Evolutionary conservation across 306 rosid genomes (phyloP), one percentile per base, ranked within the genome.

Genomic region (Cyclanthera cordifolia): DNA sequence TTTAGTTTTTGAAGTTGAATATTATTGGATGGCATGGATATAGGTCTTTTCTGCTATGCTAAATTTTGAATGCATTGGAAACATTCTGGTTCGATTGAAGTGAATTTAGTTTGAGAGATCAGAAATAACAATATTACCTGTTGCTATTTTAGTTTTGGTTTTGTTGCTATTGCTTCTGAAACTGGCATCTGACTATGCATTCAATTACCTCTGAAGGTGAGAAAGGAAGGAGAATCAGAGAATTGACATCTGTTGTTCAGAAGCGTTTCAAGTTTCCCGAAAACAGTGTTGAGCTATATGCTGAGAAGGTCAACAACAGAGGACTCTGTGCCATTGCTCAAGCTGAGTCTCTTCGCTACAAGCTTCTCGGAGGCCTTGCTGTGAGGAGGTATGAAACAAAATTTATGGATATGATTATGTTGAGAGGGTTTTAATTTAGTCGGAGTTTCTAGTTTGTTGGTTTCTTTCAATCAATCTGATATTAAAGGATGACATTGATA

Each of bases 181-280:
- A 41, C 3, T 6, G 25, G 34, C 45, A 5, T 43, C 37, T 64
- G 51, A 64, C 12, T 23, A 2, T 5, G 17, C n/a, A 39, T 67
- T 49, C 6, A 25, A 25, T 67, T 12, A 34, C 34, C 58, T 56
- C 15, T 17, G 25, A 58, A 90, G 96, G 95, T 28, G 95, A 87
- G 81, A 90, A 90, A 83, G 96, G 90, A 50, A 84, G 88, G 75
- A 82, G 87, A 79, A 90, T 85, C 25, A 76, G 87, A 73, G 92
- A 90, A 56, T 82, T 87, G 45, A 82, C 96, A 48, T 87, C 95
- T 16, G 82, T 87, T 76, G 90, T 87, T 63, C 95, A 85, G 80
- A 90, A 87, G 77, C 88, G 95, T 54, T 87, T 90, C 43, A 85
- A 90, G 82, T 87, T 90, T 73, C 92, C 88, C 0, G 15, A 43